Base-by-base conservation (phyloP, 768 basidiomycete genomes). In the Mrakia frigida region DNA sequence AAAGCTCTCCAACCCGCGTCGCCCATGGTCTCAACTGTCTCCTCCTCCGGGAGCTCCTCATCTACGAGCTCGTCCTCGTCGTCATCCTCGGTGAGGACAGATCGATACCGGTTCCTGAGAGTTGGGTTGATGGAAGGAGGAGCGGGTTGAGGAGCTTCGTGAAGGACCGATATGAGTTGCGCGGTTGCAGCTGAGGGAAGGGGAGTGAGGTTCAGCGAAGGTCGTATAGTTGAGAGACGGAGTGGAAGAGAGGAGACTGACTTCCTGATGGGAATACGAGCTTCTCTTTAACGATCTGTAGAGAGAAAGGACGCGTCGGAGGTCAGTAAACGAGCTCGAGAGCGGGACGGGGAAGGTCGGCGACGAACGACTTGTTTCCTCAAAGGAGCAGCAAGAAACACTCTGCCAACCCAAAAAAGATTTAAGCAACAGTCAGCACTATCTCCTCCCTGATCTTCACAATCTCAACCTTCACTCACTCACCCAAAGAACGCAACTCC, bases 401-500 rank as follows among this genome's bases (percentile, higher is more conserved):
- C 46, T 21, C 46, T 50, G 18, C 46, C 14, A 50, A 6, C 16
- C 46, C 46, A 2, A 50, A 50, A 9, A 21, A 14, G 18, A 50
- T 4, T 50, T 14, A n/a, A n/a, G n/a, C 18, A 50, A 14, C 2
- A 50, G 46, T 50, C 46, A 50, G 46, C 46, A 18, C 18, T 18
- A 50, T 50, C 18, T 50, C 46, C 0, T 50, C 46, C 46, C 21
- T 4, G 43, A n/a, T n/a, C 6, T 18, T 16, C 46, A 14, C 14
- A 14, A 46, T 46, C 46, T 21, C 6, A n/a, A n/a, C 21, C 46
- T 1, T 16, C 46, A 2, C 18, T 73, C 79, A 61, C 82, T 68
- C 77, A 91, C 88, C 95, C 96, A 84, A 98, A 98, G 85, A 94
- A 98, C 6, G 95, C 95, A 37, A 96, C 88, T 9, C 90, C 92